phyloP scores from a whole-genome alignment of 768 basidiomycete species.

The Cubamyces sp. region DNA sequence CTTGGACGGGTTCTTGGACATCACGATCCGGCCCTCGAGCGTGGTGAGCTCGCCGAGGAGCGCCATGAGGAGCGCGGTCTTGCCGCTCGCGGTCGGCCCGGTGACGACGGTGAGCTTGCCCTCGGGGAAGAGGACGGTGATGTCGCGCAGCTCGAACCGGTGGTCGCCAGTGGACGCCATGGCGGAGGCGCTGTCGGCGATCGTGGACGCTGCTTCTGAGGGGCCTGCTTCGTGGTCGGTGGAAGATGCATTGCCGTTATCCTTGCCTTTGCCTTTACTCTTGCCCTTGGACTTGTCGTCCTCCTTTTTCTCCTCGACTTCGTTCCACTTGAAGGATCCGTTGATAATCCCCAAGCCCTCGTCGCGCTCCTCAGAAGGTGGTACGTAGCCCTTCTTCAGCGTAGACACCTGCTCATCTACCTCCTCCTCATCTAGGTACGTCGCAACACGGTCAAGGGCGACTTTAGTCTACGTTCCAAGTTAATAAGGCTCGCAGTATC shows the following conservation, averaged over 20 bases:
- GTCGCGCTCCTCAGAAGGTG: constrained; percentile 31
- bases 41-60: constrained; percentile 74
- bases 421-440: constrained; percentile 64
- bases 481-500: background rate
- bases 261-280: constrained; percentile 17
- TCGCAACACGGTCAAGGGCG: constrained; percentile 61
- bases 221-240: constrained; percentile 1
- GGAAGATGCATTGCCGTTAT: constrained; percentile 22
- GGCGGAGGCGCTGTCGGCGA: constrained; percentile 29
- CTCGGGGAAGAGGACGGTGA: constrained; percentile 72
- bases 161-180: constrained; percentile 42
- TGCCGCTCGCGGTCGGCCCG: constrained; percentile 82
- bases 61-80: constrained; percentile 79
- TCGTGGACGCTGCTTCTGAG: constrained; percentile 13
- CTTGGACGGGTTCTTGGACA: constrained; percentile 64
- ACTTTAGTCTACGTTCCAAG: constrained; percentile 49
- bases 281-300: constrained; percentile 32
- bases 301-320: constrained; percentile 43
- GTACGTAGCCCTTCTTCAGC: constrained; percentile 45
- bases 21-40: constrained; percentile 56
- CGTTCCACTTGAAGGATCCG: constrained; percentile 62
- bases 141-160: constrained; percentile 68
- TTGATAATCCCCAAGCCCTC: constrained; percentile 52
- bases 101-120: constrained; percentile 74
- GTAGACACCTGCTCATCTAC: constrained; percentile 62